Evolutionary conservation across 306 rosid genomes (phyloP), one percentile per base, ranked within the genome.

Genomic region (Inga laurina): DNA sequence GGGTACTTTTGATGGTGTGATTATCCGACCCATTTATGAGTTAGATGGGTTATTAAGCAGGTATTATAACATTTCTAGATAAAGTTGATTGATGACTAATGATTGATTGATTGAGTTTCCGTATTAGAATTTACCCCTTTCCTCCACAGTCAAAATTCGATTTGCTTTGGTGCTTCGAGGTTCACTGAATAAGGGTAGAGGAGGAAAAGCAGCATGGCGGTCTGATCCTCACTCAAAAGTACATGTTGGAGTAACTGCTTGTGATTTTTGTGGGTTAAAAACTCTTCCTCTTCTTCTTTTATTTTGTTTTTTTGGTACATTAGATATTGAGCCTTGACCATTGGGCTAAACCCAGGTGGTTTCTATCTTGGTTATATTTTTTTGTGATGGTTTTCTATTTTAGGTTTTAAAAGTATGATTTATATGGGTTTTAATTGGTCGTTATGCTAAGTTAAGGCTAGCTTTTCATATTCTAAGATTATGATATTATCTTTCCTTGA

Each of bases 231-330:
- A 32, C 44, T 80, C 82, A 74, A 84, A 81, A 48, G 89, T 84
- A 86, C 98, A 93, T 82, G 0, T 16, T 24, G 75, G 32, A 64
- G 82, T 67, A 32, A 32, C 34, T 86, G 97, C 97, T 41, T 92
- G 98, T 72, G 98, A 95, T 86, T 90, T 77, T 85, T 95, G 98
- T 18, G 97, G 98, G 97, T 97, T 95, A 90, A 86, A 67, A 77
- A 39, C 79, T 81, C 78, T 77, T 4, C 48, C 75, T 79, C 72
- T 32, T 56, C 24, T 34, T 41, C 81, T 79, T 9, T 54, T 82
- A 35, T 27, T 74, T 65, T 48, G 7, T 39, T 27, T 27, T 27
- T 27, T 27, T 27, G 34, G 34, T 32, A 32, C 34, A 32, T 32
- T 32, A 32, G 34, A 10, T 45, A 45, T 10, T 45, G 13, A 45